A percentile compares a stretch with the other conserved stretches of the same genome.
These are phyloP conservation scores for Neofusicoccum parvum DNA, from an alignment of 2,329 filamentous ascomycete genomes.

Conservation along the genomic window DNA sequence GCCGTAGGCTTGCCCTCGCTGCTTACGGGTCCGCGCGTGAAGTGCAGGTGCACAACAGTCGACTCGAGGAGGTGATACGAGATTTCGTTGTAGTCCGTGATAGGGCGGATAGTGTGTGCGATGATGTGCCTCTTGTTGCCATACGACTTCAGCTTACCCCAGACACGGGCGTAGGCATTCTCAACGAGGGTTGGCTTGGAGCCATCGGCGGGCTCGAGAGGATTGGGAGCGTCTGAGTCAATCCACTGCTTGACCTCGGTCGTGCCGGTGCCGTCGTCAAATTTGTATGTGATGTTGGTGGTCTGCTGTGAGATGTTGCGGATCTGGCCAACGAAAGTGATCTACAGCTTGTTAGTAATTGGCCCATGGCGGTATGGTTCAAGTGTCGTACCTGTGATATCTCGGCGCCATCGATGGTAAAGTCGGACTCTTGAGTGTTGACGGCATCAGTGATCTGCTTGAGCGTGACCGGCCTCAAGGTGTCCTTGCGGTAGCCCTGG, in stretches of 20 bases:
- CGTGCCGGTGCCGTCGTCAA: constrained; percentile 92
- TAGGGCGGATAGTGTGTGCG: constrained; percentile 76
- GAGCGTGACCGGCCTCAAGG: constrained; percentile 89
- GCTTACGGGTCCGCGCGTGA: constrained; percentile 67
- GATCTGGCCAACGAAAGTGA: constrained; percentile 89
- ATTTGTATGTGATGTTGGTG: constrained; percentile 87
- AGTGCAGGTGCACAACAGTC: constrained; percentile 82
- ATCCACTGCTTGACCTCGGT: constrained; percentile 92
- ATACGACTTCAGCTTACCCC: constrained; percentile 81
- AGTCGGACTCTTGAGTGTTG: constrained; percentile 72
- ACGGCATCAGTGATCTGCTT: constrained; percentile 88
- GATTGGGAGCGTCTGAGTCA: constrained; percentile 59
- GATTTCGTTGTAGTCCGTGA: constrained; percentile 88
- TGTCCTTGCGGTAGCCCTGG: constrained; percentile 74
- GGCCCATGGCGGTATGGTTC: background rate
- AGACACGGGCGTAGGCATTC: constrained; percentile 82
- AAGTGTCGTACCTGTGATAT: constrained; percentile 58
- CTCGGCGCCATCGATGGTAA: constrained; percentile 77
- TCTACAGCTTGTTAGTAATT: constrained; percentile 48
- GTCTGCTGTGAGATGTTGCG: constrained; percentile 82
- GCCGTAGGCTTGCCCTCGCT: constrained; percentile 40
- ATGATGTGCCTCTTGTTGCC: constrained; percentile 80
- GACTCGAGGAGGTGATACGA: constrained; percentile 90
- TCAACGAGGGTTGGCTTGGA: constrained; percentile 62
- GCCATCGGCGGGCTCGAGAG: constrained; percentile 48